A percentile compares a stretch with the other conserved stretches of the same genome.
Evolutionary conservation across 805 yeast genomes (phyloP).

Genomic region (Candida maltosa): DNA sequence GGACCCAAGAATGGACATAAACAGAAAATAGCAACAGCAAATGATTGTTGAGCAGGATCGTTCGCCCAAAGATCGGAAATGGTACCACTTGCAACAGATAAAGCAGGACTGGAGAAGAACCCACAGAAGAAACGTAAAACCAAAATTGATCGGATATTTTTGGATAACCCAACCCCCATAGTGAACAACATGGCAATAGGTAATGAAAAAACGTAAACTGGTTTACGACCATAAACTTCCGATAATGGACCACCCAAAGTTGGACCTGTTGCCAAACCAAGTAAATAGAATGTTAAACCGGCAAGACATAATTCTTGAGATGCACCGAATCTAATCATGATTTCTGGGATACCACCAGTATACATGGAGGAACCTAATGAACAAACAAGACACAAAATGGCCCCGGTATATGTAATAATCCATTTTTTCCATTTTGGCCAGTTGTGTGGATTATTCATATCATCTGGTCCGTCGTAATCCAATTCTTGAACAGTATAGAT

Average conservation of each 20-base stretch:
- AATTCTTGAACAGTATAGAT: slow-evolving; percentile 18
- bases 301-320: slow-evolving; percentile 60
- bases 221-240: slow-evolving; percentile 65
- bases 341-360: slow-evolving; percentile 60
- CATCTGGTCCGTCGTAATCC: slow-evolving; percentile 62
- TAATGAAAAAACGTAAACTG: slow-evolving; percentile 55
- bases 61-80: slow-evolving; percentile 69
- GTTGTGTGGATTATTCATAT: slow-evolving; percentile 62
- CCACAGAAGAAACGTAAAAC: slow-evolving; percentile 76
- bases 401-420: slow-evolving; percentile 63
- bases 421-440: slow-evolving; percentile 67
- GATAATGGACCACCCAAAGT: slow-evolving; percentile 70
- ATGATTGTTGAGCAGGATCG: slow-evolving; percentile 53
- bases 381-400: slow-evolving; percentile 62
- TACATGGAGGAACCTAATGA: slow-evolving; percentile 74
- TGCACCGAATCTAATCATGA: slow-evolving; percentile 45
- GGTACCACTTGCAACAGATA: slow-evolving; percentile 84
- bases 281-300: slow-evolving; percentile 65
- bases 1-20: slow-evolving; percentile 82
- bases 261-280: slow-evolving; percentile 74
- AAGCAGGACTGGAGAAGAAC: slow-evolving; percentile 73
- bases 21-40: slow-evolving; percentile 78
- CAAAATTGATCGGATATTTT: slow-evolving; percentile 57
- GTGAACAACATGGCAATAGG: slow-evolving; percentile 69
- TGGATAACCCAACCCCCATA: slow-evolving; percentile 69